Conservation (phyloP, 306 rosid species). For the Cotoneaster glaucophyllus region DNA sequence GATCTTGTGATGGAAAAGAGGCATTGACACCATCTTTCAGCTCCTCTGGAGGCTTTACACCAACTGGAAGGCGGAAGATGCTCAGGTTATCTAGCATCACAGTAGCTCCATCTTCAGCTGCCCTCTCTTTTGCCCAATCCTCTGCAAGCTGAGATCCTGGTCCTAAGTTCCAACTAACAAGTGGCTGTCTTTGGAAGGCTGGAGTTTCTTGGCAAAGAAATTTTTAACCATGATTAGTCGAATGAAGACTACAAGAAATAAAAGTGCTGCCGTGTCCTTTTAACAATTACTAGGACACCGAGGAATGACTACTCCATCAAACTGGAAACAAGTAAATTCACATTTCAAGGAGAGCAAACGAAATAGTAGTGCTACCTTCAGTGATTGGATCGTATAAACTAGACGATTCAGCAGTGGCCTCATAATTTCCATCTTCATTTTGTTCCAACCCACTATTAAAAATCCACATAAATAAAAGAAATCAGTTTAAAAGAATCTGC, state of each 20-base stretch:
- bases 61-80: conserved; percentile 82
- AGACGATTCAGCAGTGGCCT: conserved; percentile 24
- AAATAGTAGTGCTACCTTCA: conserved; percentile 38
- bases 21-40: conserved; percentile 34
- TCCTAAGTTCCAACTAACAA: conserved; percentile 68
- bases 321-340: not conserved
- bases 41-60: conserved; percentile 70
- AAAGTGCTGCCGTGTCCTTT: not conserved
- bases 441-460: conserved; percentile 36
- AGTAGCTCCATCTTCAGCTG: conserved; percentile 42
- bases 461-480: not conserved
- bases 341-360: not conserved
- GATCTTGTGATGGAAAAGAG: conserved; percentile 31
- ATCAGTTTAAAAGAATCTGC: not conserved
- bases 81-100: conserved; percentile 46
- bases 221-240: conserved; percentile 7
- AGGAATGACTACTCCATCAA: not conserved
- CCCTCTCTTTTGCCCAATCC: no score
- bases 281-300: not conserved
- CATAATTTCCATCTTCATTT: conserved; percentile 30
- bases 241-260: not conserved
- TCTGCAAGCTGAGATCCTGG: conserved; percentile 29
- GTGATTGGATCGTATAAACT: conserved; percentile 25
- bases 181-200: conserved; percentile 66
- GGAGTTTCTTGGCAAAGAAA: conserved; percentile 36